phyloP scores from a whole-genome alignment of 2,329 filamentous ascomycete genomes.

The Coniochaeta prunicola region DNA sequence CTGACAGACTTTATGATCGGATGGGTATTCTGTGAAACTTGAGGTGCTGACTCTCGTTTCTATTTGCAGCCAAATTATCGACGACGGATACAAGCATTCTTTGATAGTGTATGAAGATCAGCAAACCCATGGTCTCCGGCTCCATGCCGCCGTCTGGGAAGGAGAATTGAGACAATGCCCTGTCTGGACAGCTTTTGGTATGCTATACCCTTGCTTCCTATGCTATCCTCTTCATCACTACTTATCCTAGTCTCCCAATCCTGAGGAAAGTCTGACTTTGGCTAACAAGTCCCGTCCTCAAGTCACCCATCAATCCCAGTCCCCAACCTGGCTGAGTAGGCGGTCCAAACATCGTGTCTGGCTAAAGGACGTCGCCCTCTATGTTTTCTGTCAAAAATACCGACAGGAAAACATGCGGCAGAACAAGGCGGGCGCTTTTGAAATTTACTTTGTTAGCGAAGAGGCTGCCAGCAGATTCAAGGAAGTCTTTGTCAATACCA shows the following conservation, averaged over 20 bases:
- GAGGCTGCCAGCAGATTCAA: constrained; percentile 21
- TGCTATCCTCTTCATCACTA: not conserved
- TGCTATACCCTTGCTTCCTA: constrained; percentile 11
- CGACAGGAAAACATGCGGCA: constrained; percentile 43
- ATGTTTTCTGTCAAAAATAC: constrained; percentile 53
- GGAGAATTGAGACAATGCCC: constrained; percentile 47
- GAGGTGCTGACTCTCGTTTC: constrained; percentile 1
- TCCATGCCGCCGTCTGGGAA: constrained; percentile 50
- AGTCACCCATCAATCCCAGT: constrained; percentile 47
- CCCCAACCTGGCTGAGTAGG: constrained; percentile 42
- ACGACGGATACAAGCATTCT: constrained; percentile 46
- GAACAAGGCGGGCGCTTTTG: constrained; percentile 38
- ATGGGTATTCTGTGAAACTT: not conserved
- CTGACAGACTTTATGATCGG: not conserved
- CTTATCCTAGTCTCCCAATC: not conserved
- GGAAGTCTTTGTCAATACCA: constrained; percentile 10
- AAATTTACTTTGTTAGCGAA: constrained; percentile 40
- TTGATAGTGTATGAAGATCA: constrained; percentile 47
- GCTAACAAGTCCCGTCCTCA: not conserved
- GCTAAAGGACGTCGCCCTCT: constrained; percentile 47
- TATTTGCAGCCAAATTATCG: constrained; percentile 42
- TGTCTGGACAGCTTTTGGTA: constrained; percentile 59
- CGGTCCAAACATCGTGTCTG: constrained; percentile 39
- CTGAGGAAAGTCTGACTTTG: not conserved
- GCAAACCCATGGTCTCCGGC: constrained; percentile 38